Evolutionary conservation across 768 basidiomycete species (phyloP).

Genomic region (Pholiota molesta): DNA sequence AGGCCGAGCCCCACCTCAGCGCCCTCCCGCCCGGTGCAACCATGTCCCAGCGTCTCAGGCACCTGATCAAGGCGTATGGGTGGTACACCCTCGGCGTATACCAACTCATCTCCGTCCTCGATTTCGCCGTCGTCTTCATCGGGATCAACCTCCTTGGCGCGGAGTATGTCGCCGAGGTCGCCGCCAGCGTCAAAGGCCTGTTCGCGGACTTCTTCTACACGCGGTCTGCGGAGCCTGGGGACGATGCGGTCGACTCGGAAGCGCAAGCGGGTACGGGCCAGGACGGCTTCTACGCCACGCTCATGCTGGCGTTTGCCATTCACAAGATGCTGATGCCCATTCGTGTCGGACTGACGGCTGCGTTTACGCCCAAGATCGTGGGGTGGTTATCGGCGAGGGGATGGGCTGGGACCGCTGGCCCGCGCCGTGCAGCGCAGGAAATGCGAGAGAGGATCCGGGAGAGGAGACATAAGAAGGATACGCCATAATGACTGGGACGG

Average conservation of each 20-base stretch:
- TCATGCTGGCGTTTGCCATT: constrained; percentile 92
- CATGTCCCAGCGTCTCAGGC: too few relatives aligned
- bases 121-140: too few relatives aligned
- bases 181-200: too few relatives aligned
- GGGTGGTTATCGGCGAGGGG: constrained; percentile 79
- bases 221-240: constrained; percentile 56
- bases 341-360: constrained; percentile 86
- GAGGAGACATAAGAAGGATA: constrained; percentile 18
- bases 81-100: too few relatives aligned
- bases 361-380: constrained; percentile 82
- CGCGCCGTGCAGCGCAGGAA: constrained; percentile 61
- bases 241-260: constrained; percentile 59
- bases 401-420: constrained; percentile 79
- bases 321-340: constrained; percentile 96
- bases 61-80: too few relatives aligned
- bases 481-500: not conserved
- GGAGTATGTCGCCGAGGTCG: too few relatives aligned
- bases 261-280: constrained; percentile 41
- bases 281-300: constrained; percentile 88
- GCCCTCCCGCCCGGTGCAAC: too few relatives aligned
- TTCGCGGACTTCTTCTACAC: too few relatives aligned
- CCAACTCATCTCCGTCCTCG: too few relatives aligned
- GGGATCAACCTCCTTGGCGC: too few relatives aligned
- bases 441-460: constrained; percentile 47
- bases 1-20: too few relatives aligned